phyloP scores from a whole-genome alignment of 228 moss, liverwort and hornwort species.

The Sphagnum fallax region DNA sequence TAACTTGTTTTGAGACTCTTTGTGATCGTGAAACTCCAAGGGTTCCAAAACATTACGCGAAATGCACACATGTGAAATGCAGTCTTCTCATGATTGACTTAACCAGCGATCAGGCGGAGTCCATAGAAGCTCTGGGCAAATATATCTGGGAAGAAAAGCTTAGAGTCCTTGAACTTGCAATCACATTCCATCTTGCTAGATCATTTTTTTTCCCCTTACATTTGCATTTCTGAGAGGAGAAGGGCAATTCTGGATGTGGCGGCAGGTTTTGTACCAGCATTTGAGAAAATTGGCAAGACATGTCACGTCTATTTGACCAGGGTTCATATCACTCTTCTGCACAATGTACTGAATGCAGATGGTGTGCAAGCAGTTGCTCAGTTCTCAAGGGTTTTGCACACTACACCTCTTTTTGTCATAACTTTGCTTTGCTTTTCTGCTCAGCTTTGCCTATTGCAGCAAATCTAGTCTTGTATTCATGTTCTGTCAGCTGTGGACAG shows the following conservation, averaged over 20 bases:
- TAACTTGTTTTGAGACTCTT: too few species aligned
- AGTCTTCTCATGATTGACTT: too few species aligned
- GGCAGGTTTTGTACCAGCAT: conserved; percentile 89
- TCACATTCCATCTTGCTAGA: too few species aligned
- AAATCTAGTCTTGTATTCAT: background rate
- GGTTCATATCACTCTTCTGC: conserved; percentile 78
- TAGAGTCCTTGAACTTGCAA: too few species aligned
- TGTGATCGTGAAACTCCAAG: too few species aligned
- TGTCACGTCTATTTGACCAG: conserved; percentile 84
- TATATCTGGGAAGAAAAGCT: too few species aligned
- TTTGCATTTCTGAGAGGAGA: background rate
- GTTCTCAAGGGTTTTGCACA: conserved; percentile 66
- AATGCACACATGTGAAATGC: too few species aligned
- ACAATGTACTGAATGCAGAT: conserved; percentile 88
- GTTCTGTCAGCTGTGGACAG: background rate
- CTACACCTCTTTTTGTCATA: background rate
- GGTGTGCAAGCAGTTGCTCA: conserved; percentile 99
- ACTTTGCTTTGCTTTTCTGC: background rate
- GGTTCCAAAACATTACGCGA: too few species aligned
- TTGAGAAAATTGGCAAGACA: conserved; percentile 90
- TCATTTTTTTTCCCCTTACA: background rate
- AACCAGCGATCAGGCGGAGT: too few species aligned
- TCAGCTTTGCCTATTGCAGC: background rate
- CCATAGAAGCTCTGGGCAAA: too few species aligned
- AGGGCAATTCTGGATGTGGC: background rate